These are phyloP conservation scores for Mycena sp. DNA, from an alignment of 1,284 basidiomycete genomes.

Conservation along the genomic window DNA sequence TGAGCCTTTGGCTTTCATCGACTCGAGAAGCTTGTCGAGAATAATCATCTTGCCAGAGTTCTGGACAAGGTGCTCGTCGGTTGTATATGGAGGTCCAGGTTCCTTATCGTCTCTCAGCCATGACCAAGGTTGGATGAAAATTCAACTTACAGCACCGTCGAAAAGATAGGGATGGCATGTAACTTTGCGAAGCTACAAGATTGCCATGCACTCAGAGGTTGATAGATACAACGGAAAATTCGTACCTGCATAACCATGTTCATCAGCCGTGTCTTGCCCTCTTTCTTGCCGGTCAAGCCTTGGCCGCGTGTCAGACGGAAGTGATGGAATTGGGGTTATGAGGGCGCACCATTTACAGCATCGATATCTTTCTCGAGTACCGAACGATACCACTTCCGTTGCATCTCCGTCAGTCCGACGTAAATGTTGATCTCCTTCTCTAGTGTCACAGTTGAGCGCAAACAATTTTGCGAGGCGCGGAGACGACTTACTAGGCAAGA, in stretches of 20 bases:
- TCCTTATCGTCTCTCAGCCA: conserved; percentile 57
- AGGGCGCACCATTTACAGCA: conserved; percentile 86
- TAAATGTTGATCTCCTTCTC: conserved; percentile 99
- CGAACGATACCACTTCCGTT: conserved; percentile 96
- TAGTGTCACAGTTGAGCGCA: conserved; percentile 41
- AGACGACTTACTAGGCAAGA: conserved; percentile 76
- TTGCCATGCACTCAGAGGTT: background rate
- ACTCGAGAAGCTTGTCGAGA: conserved; percentile 90
- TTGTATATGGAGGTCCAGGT: conserved; percentile 98
- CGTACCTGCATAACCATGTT: conserved; percentile 99
- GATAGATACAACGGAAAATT: background rate
- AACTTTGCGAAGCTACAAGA: conserved; percentile 74
- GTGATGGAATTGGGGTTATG: background rate
- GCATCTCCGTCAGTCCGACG: conserved; percentile 98
- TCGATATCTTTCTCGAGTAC: conserved; percentile 99
- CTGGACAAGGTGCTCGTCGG: conserved; percentile 95
- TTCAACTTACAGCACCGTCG: conserved; percentile 75
- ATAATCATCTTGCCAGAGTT: conserved; percentile 99
- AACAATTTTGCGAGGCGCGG: background rate
- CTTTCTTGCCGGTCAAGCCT: conserved; percentile 95
- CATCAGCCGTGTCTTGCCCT: conserved; percentile 97
- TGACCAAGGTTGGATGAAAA: background rate
- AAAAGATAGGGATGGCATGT: conserved; percentile 89
- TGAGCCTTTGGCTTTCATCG: conserved; percentile 93
- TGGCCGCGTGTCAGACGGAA: background rate